Conservation (phyloP, 495 filamentous ascomycete species). For the Penicillium nucicola region DNA sequence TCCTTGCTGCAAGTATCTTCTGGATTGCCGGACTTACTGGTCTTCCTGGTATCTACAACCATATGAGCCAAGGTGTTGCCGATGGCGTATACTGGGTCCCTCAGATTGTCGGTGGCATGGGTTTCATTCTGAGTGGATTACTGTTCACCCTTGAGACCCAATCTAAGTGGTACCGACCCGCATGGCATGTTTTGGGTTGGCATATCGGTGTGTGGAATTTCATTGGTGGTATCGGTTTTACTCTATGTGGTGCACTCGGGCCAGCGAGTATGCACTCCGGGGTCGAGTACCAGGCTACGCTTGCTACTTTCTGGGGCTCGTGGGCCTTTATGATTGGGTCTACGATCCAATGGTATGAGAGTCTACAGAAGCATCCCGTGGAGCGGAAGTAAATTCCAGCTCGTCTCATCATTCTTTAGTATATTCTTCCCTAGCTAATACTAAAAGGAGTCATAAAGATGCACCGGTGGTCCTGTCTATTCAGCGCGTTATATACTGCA, state of each 20-base stretch:
- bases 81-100: constrained; percentile 66
- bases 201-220: constrained; percentile 58
- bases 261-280: constrained; percentile 45
- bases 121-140: constrained; percentile 56
- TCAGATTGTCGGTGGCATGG: constrained; percentile 62
- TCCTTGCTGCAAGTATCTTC: constrained; percentile 59
- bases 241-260: constrained; percentile 63
- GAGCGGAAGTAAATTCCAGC: constrained; percentile 19
- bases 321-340: constrained; percentile 70
- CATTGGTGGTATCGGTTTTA: constrained; percentile 65
- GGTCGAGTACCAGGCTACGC: constrained; percentile 51
- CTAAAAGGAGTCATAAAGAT: no score
- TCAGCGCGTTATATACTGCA: no score
- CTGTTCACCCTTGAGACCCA: constrained; percentile 73
- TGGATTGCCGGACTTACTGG: constrained; percentile 67
- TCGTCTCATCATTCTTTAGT: neutral
- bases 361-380: constrained; percentile 58
- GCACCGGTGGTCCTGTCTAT: no score
- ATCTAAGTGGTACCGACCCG: constrained; percentile 61
- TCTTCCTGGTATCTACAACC: constrained; percentile 54
- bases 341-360: constrained; percentile 63
- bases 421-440: no score
- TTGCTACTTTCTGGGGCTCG: constrained; percentile 65
- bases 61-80: constrained; percentile 41
- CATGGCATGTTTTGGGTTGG: constrained; percentile 57